Evolutionary conservation across 495 filamentous ascomycete species (phyloP), one percentile per base, ranked within the genome.

Genomic region (Penicillium flavigenum): DNA sequence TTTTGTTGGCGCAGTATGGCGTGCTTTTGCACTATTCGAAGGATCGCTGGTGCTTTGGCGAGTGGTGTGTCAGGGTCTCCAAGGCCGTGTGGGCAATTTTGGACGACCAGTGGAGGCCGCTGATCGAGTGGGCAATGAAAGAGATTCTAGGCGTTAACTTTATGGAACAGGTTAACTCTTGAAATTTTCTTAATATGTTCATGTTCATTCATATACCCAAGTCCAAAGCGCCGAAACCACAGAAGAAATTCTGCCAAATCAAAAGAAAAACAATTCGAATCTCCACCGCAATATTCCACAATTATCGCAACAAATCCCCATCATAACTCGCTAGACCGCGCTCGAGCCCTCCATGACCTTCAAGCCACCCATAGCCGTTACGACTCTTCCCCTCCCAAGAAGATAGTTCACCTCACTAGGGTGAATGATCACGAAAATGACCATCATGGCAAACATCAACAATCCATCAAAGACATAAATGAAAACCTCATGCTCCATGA

Each of bases 391-490:
- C 26, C 59, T 32, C 0, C 65, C 65, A 42, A 70, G 39, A 22
- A 69, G 56, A 45, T 57, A 60, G 10, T 66, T 68, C 5, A 74
- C 54, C 54, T 70, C 67, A 29, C 63, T 66, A 17, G 70, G 65
- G 46, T 74, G 65, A 42, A 65, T 46, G 3, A 70, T 54, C 46
- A 74, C 74, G 61, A 86, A 84, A 16, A 83, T 59, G 0, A 78
- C 65, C 71, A 83, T 78, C 24, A 81, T 78, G 2, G 63, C 12
- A 19, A 80, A 63, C 85, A 89, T 88, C 49, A 84, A 63, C 36
- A 76, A 47, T 26, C 75, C 71, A 64, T 89, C 87, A 57, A 88
- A 88, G 11, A 86, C 62, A 68, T 86, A 88, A 52, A 88, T 65
- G 56, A 80, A 81, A 60, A 75, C 76, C 69, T 89, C 86, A 43